A percentile compares a stretch with the other conserved stretches of the same genome.
phyloP scores from a whole-genome alignment of 2,329 filamentous ascomycete species.

The Pseudogymnoascus verrucosus region DNA sequence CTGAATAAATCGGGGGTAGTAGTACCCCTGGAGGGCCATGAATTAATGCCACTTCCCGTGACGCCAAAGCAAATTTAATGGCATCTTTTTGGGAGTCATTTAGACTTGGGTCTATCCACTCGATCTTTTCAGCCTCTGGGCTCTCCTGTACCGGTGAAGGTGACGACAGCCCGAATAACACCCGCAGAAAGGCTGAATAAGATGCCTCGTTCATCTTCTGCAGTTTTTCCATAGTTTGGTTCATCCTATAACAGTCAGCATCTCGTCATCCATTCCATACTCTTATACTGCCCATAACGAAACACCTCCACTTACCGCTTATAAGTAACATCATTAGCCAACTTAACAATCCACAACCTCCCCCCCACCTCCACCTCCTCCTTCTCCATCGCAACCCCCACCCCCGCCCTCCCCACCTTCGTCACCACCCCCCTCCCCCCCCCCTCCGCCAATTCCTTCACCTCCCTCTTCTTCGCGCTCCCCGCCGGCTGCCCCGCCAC shows the following conservation, averaged over 20 bases:
- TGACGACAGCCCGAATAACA: constrained; percentile 52
- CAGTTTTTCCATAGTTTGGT: constrained; percentile 51
- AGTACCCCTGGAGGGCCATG: constrained; percentile 81
- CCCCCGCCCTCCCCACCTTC: constrained; percentile 46
- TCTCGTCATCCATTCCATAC: background rate
- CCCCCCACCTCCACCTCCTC: constrained; percentile 42
- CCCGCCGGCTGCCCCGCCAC: constrained; percentile 69
- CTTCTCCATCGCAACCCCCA: constrained; percentile 64
- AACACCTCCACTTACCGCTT: constrained; percentile 36
- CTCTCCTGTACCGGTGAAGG: constrained; percentile 41
- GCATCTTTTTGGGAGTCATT: constrained; percentile 62
- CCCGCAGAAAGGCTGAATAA: constrained; percentile 52
- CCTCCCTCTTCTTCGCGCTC: constrained; percentile 54
- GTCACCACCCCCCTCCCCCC: constrained; percentile 65
- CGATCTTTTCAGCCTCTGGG: constrained; percentile 39
- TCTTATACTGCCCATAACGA: background rate
- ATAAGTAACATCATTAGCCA: constrained; percentile 62
- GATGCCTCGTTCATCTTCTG: constrained; percentile 49
- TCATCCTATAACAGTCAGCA: constrained; percentile 43
- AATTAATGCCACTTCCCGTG: constrained; percentile 76
- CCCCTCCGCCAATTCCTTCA: constrained; percentile 59
- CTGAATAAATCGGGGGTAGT: constrained; percentile 12
- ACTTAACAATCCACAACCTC: constrained; percentile 56
- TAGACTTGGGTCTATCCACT: constrained; percentile 54
- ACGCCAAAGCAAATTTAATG: constrained; percentile 74